A percentile compares a stretch with the other conserved stretches of the same genome.
Conservation (phyloP, 192 early-diverging fungal genomes). For the Coemansia asiatica region DNA sequence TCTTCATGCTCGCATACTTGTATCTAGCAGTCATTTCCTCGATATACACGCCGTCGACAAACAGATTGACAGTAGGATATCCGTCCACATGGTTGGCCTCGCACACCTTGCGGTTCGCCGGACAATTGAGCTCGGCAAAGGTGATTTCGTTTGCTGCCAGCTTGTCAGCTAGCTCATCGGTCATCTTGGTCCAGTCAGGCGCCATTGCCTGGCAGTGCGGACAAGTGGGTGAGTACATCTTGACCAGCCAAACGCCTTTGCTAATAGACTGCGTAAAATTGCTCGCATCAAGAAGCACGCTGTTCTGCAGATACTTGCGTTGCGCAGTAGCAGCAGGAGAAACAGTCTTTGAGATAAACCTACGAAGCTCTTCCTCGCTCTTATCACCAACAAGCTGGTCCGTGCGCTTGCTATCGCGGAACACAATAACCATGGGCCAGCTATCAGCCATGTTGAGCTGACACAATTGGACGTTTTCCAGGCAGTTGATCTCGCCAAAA, state of each 20-base stretch:
- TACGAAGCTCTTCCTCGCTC: constrained; percentile 19
- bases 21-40: constrained; percentile 40
- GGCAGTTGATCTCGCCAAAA: constrained; percentile 71
- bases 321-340: background rate
- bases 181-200: constrained; percentile 74
- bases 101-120: constrained; percentile 64
- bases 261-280: constrained; percentile 57
- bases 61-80: constrained; percentile 67
- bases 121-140: constrained; percentile 72
- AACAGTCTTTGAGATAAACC: constrained; percentile 17
- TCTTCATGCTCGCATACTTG: constrained; percentile 36
- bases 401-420: constrained; percentile 22
- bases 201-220: constrained; percentile 80
- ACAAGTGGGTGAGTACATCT: constrained; percentile 89
- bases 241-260: constrained; percentile 76
- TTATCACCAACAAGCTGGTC: constrained; percentile 29
- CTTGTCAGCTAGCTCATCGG: constrained; percentile 48
- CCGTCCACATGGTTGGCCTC: constrained; percentile 57
- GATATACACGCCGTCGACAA: constrained; percentile 39
- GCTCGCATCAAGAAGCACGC: constrained; percentile 48
- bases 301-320: constrained; percentile 35
- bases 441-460: constrained; percentile 51
- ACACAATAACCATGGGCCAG: constrained; percentile 65
- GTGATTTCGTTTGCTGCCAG: constrained; percentile 50
- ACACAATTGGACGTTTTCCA: constrained; percentile 62